Conservation (phyloP, 2,329 filamentous ascomycete genomes). For the Penicillium sp. region DNA sequence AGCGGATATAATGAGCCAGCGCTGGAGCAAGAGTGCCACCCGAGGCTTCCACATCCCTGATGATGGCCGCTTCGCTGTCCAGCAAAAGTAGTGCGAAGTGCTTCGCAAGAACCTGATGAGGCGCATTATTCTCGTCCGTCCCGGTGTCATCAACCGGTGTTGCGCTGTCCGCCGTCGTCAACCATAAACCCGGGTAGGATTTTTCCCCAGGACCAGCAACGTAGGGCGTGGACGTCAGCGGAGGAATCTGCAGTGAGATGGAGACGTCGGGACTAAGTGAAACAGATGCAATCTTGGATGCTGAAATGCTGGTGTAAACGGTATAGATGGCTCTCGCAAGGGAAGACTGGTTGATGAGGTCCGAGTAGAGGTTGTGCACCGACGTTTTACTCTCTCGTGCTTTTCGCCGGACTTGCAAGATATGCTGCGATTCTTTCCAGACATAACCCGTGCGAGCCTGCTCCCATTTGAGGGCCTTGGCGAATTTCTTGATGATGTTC, state of each 20-base stretch:
- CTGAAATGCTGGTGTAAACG: conserved; percentile 75
- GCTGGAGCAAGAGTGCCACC: conserved; percentile 71
- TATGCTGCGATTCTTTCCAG: conserved; percentile 82
- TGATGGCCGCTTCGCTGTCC: conserved; percentile 75
- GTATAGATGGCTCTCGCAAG: conserved; percentile 79
- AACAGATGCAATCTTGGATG: conserved; percentile 80
- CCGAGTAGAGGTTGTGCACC: conserved; percentile 40
- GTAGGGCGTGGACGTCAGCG: conserved; percentile 65
- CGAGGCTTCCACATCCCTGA: conserved; percentile 66
- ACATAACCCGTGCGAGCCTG: conserved; percentile 89
- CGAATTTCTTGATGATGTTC: conserved; percentile 87
- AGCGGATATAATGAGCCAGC: conserved; percentile 69
- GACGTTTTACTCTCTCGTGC: conserved; percentile 59
- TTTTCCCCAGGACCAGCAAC: conserved; percentile 67
- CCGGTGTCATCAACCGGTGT: conserved; percentile 64
- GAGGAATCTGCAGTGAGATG: conserved; percentile 62
- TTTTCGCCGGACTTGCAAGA: conserved; percentile 76
- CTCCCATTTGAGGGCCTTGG: conserved; percentile 87
- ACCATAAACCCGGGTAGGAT: conserved; percentile 72
- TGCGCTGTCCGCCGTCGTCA: conserved; percentile 80
- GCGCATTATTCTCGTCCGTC: conserved; percentile 56
- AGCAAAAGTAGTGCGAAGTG: conserved; percentile 84
- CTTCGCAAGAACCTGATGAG: conserved; percentile 65
- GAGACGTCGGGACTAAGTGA: conserved; percentile 65
- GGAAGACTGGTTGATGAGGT: conserved; percentile 61